A percentile compares a stretch with the other conserved stretches of the same genome.
Conservation (phyloP, 2,329 filamentous ascomycete genomes). For the Pestalotiopsis sp. region DNA sequence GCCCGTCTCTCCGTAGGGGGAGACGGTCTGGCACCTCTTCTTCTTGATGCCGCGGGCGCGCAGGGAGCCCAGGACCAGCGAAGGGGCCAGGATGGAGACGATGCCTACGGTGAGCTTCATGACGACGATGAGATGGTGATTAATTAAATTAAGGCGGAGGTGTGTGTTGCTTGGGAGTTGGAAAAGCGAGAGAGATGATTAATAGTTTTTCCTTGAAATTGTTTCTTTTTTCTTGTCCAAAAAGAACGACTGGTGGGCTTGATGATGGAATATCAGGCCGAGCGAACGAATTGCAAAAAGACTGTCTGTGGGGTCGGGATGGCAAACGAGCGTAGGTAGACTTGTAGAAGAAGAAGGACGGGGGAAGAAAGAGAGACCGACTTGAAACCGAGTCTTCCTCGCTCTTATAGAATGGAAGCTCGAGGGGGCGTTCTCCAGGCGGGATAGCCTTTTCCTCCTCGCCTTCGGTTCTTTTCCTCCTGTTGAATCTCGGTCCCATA, state of each 20-base stretch:
- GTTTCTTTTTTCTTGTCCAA: not conserved
- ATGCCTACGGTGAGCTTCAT: not conserved
- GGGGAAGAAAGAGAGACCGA: not conserved
- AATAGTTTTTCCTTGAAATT: not conserved
- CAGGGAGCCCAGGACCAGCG: not conserved
- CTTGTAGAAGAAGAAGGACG: not conserved
- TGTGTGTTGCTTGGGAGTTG: not conserved
- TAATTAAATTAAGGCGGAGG: not conserved
- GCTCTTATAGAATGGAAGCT: not conserved
- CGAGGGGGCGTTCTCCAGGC: not conserved
- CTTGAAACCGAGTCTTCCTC: not conserved
- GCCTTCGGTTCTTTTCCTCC: not conserved
- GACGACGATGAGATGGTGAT: not conserved
- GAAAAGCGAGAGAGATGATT: not conserved
- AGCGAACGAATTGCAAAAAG: not conserved
- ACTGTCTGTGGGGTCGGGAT: not conserved
- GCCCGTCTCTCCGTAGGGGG: not conserved
- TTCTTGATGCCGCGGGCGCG: not conserved
- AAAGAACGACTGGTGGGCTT: not conserved
- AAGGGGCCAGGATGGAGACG: slow-evolving; percentile 2
- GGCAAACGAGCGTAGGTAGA: slow-evolving; percentile 7
- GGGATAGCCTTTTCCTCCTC: not conserved
- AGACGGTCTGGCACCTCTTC: slow-evolving; percentile 1
- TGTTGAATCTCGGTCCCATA: not conserved
- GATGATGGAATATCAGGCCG: not conserved